phyloP scores from a whole-genome alignment of 441 rosid genomes.

The Heliophila coronopifolia region DNA sequence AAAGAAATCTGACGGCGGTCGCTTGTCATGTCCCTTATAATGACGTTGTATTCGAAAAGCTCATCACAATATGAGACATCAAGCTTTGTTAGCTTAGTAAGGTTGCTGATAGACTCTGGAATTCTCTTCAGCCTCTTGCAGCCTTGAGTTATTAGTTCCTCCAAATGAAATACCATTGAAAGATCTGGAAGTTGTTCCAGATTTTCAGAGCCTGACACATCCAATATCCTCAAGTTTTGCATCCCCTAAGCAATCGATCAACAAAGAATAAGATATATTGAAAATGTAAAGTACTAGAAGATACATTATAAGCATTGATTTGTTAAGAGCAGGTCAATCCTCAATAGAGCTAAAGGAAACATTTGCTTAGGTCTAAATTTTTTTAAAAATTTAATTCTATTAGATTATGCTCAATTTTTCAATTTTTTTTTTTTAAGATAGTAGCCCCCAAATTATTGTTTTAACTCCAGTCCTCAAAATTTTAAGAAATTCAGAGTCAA shows the following conservation, averaged over 20 bases:
- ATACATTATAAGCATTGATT: neutral
- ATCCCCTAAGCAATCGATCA: neutral
- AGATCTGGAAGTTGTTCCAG: conserved; percentile 11
- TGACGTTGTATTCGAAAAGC: conserved; percentile 1
- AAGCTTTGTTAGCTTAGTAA: neutral
- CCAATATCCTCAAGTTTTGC: neutral
- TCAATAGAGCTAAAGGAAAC: too few species aligned
- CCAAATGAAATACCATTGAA: neutral
- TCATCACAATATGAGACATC: conserved; percentile 6
- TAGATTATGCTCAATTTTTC: too few species aligned
- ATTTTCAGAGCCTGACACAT: neutral
- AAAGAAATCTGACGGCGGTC: too few species aligned
- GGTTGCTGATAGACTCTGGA: conserved; percentile 3
- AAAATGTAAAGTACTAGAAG: neutral
- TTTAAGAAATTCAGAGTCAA: too few species aligned
- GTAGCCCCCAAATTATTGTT: too few species aligned
- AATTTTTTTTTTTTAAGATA: too few species aligned
- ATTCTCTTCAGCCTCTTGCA: neutral
- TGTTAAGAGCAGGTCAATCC: too few species aligned
- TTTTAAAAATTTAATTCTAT: too few species aligned
- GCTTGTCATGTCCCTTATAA: neutral
- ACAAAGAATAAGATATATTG: neutral
- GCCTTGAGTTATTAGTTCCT: conserved; percentile 2
- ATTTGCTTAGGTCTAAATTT: too few species aligned
- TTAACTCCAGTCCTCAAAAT: too few species aligned